Conservation (phyloP, 305 asterid genomes). For the Fraxinus angustifolia region DNA sequence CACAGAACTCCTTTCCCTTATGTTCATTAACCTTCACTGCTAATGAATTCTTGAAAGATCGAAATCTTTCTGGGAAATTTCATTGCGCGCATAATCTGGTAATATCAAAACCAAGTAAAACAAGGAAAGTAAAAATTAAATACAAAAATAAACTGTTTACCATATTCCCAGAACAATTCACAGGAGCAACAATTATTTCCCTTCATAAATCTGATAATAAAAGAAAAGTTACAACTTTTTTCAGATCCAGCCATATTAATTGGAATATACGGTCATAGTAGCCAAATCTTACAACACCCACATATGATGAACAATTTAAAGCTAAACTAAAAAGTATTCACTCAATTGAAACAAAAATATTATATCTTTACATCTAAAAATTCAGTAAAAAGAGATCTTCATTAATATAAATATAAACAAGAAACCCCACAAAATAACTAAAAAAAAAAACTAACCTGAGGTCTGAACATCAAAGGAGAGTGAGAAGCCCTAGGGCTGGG, state of each 20-base stretch:
- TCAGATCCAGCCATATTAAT: slow-evolving; percentile 44
- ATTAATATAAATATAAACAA: neutral
- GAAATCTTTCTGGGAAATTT: neutral
- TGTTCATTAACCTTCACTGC: neutral
- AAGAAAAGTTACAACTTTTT: slow-evolving; percentile 8
- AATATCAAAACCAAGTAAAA: neutral
- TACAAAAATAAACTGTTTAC: neutral
- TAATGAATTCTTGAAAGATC: neutral
- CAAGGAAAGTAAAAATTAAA: neutral
- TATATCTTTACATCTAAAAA: slow-evolving; percentile 12
- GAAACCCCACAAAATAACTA: neutral
- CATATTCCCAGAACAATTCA: neutral
- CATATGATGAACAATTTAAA: neutral
- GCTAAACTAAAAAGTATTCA: slow-evolving; percentile 3
- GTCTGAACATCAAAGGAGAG: slow-evolving; percentile 82
- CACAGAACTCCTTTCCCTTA: neutral
- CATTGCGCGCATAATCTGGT: neutral
- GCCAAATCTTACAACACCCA: slow-evolving; percentile 16
- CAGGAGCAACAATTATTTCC: slow-evolving; percentile 11
- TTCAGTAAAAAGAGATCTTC: slow-evolving; percentile 5
- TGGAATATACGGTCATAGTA: slow-evolving; percentile 22
- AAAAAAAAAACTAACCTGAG: slow-evolving; percentile 58
- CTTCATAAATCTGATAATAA: slow-evolving; percentile 25
- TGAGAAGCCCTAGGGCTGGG: slow-evolving; percentile 90
- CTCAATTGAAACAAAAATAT: slow-evolving; percentile 12